Evolutionary conservation across 2,329 filamentous ascomycete genomes (phyloP), one percentile per base, ranked within the genome.

Genomic region (Fusarium paranaense): DNA sequence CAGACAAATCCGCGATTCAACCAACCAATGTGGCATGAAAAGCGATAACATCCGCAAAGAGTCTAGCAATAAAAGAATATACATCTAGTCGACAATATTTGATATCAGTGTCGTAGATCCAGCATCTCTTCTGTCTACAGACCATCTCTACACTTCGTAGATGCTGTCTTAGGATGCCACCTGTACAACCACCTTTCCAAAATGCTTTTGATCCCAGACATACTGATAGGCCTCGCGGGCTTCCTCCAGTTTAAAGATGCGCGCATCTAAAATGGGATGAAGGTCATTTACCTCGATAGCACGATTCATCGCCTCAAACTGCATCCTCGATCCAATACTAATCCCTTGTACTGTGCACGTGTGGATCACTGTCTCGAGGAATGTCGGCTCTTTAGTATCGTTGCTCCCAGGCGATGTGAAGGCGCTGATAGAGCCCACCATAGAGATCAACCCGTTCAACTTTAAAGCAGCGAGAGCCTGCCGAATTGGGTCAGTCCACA

Each of bases 291-390:
- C 20, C 33, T 57, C 54, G 0, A 57, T 57, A 16, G 54, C 54
- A 57, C 33, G 54, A n/a, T 57, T 57, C 54, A 57, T 57, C 11
- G 27, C n/a, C 54, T 57, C 54, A 25, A 57, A 57, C 33, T 57
- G 54, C 6, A 27, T 5, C 32, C 54, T 57, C 2, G 54, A 38
- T 22, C 54, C 54, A 25, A 38, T 14, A 8, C 33, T 22, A 2
- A 57, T 57, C 4, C 54, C 54, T 4, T 14, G 20, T 5, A 57
- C 54, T 5, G 32, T 57, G 20, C 54, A 57, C 16, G 33, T 27
- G 4, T 25, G 20, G 6, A 33, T 20, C 6, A 57, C 54, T 8
- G 54, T 57, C 33, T 57, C 33, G n/a, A 57, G 33, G 20, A 57
- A 37, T 5, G 54, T 57, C 2, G 54, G 54, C 20, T 22, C 30